Base-by-base conservation (phyloP, 495 filamentous ascomycete genomes). In the Penicillium argentinense region DNA sequence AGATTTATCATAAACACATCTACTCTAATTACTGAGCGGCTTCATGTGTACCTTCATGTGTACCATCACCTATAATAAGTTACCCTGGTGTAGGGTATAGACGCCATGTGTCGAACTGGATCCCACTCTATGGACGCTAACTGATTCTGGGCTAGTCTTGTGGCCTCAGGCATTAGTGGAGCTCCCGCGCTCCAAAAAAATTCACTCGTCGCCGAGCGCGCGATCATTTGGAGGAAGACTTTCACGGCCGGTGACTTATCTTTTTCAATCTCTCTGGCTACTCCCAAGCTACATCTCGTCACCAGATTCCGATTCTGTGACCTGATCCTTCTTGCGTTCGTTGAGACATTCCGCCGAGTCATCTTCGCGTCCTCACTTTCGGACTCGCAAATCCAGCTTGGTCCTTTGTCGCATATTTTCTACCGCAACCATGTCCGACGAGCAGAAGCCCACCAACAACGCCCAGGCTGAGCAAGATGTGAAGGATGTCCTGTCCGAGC, bases 391-490 rank as follows among this genome's bases (percentile, higher is more conserved):
- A 12, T 12, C 8, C 7, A 18, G 4, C 33, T n/a, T 17, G 9
- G 23, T 37, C 18, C 16, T 30, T 42, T 30, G 19, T 38, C 39
- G 29, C 29, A 39, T 23, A 34, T 29, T 37, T 17, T 30, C 29
- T 25, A n/a, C 12, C 19, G 37, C 51, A 50, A 58, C 39, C 19
- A 76, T 76, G 71, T 55, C 72, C 46, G 69, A 67, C 17, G 69
- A 73, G 56, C 61, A 70, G 40, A 74, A 74, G 57, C 49, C 62
- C 40, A 55, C 56, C 47, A 53, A 57, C 44, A 74, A 74, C 39
- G 51, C 60, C 30, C 70, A 71, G 38, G 68, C 73, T 12, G 68
- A 68, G 50, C 61, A 72, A 60, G 71, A 75, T 60, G 73, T 76
- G 25, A 70, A 74, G 63, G 65, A 68, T 49, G 66, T 74, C 12